phyloP scores from a whole-genome alignment of 2,329 filamentous ascomycete species.

The Cladophialophora exuberans region DNA sequence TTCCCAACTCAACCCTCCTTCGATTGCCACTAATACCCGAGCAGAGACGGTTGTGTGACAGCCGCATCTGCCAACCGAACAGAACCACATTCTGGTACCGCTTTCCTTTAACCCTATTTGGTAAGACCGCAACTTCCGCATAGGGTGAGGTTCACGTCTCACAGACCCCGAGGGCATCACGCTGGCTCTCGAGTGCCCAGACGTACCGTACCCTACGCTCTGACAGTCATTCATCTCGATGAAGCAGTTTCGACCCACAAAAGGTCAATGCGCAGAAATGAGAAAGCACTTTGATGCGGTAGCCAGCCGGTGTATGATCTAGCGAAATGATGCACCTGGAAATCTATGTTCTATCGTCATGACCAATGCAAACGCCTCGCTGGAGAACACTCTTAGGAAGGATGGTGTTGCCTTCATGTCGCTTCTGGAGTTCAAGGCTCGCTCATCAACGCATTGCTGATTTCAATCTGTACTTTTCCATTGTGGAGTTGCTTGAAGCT shows the following conservation, averaged over 20 bases:
- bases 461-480: constrained; percentile 26
- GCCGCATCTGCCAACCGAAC: neutral
- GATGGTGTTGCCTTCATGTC: neutral
- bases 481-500: constrained; percentile 51
- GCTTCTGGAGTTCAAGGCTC: neutral
- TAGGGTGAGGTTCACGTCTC: neutral
- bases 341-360: neutral
- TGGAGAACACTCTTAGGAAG: constrained; percentile 14
- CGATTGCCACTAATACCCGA: neutral
- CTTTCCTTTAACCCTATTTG: neutral
- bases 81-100: neutral
- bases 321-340: neutral
- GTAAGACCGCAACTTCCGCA: neutral
- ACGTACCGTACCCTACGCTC: too few species aligned
- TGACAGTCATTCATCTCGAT: too few species aligned
- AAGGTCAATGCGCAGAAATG: too few species aligned
- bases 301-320: neutral
- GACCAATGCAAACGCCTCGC: constrained; percentile 17
- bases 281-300: too few species aligned
- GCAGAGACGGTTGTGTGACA: neutral
- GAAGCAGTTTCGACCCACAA: too few species aligned
- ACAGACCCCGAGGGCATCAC: neutral
- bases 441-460: constrained; percentile 27
- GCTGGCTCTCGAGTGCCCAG: too few species aligned
- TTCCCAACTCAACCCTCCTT: neutral